Conservation (phyloP, 202 grass and related monocot species). For the Schoenoplectus triqueter region DNA sequence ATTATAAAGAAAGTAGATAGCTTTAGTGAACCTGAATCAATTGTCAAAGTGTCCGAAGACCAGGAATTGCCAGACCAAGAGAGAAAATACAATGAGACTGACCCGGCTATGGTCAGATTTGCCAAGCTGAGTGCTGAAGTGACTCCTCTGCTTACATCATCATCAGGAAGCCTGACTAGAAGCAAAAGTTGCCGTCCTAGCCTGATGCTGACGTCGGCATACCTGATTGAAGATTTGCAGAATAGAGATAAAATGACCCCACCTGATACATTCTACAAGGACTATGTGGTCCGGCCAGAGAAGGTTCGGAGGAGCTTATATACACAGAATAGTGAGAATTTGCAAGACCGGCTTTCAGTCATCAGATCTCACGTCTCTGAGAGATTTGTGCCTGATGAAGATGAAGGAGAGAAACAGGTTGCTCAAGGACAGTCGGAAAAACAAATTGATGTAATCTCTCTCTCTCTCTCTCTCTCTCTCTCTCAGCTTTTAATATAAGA, state of each 20-base stretch:
- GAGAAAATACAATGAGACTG: background rate
- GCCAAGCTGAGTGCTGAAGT: conserved; percentile 7
- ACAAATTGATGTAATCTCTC: conserved; percentile 25
- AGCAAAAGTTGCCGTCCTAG: conserved; percentile 80
- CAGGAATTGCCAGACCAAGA: conserved; percentile 21
- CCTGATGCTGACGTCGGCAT: conserved; percentile 67
- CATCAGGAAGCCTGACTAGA: conserved; percentile 45
- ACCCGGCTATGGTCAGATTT: conserved; percentile 15
- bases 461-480: background rate
- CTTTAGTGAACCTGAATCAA: conserved; percentile 32
- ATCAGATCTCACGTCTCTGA: conserved; percentile 37
- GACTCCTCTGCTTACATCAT: background rate
- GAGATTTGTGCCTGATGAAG: conserved; percentile 27
- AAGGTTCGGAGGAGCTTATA: conserved; percentile 50
- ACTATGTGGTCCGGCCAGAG: conserved; percentile 46
- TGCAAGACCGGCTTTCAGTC: conserved; percentile 38
- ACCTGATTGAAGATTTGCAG: conserved; percentile 49
- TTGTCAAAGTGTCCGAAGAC: conserved; percentile 12
- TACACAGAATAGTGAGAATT: conserved; percentile 41
- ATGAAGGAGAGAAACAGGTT: conserved; percentile 35
- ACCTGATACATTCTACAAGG: conserved; percentile 45
- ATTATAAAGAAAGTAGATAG: conserved; percentile 38
- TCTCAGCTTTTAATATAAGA: conserved; percentile 7
- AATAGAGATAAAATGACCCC: conserved; percentile 47
- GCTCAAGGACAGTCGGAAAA: conserved; percentile 29